Evolutionary conservation across 768 basidiomycete species (phyloP).

Genomic region (Collybiopsis confluens): DNA sequence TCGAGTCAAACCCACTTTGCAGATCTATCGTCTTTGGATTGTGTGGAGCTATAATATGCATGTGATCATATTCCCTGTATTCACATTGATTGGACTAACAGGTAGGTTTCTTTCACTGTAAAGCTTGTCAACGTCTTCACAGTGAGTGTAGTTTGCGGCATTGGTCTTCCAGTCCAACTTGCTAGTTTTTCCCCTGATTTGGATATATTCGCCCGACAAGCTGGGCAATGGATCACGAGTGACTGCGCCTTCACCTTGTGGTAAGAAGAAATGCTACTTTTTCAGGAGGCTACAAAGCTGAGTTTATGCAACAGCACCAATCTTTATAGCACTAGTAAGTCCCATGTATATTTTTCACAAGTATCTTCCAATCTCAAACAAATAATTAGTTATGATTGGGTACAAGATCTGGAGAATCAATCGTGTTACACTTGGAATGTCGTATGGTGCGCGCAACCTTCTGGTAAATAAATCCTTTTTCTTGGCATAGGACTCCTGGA

Average conservation of each 20-base stretch:
- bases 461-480: not conserved
- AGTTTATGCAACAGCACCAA: not conserved
- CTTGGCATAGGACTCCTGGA: not conserved
- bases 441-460: not conserved
- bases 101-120: not conserved
- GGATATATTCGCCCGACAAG: not conserved
- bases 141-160: not conserved
- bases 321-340: conserved; percentile 6
- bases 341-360: not conserved
- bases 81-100: not conserved
- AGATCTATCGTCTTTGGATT: conserved; percentile 38
- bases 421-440: not conserved
- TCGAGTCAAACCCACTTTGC: no score
- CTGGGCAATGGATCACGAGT: not conserved
- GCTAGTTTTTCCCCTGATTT: not conserved
- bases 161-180: conserved; percentile 4
- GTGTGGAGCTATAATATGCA: conserved; percentile 5
- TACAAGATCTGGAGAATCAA: not conserved
- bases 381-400: not conserved
- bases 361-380: not conserved
- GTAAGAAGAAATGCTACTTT: not conserved
- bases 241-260: conserved; percentile 4
- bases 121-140: not conserved
- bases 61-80: conserved; percentile 8
- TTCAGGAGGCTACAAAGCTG: not conserved